Percentiles rank a stretch among this genome's conserved stretches.
These are phyloP conservation scores for Schoenoplectus tabernaemontani DNA, from an alignment of 202 grass and related monocot species.

Conservation along the genomic window DNA sequence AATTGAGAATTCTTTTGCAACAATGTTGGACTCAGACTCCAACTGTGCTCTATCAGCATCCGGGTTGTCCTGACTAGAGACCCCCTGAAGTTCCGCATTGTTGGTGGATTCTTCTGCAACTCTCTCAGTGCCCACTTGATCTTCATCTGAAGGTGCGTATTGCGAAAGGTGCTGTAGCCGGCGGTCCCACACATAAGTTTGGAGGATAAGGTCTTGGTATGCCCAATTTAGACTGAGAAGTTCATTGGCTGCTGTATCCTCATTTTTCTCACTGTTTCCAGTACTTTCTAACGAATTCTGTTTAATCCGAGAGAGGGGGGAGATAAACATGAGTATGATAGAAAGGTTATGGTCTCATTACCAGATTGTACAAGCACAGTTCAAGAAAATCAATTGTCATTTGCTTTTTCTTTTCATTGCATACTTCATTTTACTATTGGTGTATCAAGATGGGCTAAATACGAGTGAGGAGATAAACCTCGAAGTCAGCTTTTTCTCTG, in stretches of 20 bases:
- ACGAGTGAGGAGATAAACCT: constrained; percentile 41
- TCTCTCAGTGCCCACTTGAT: constrained; percentile 37
- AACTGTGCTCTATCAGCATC: constrained; percentile 44
- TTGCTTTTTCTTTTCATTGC: neutral
- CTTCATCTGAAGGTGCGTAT: constrained; percentile 29
- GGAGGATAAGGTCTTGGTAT: constrained; percentile 76
- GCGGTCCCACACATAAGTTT: constrained; percentile 78
- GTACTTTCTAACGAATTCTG: constrained; percentile 16
- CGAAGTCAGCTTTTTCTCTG: constrained; percentile 60
- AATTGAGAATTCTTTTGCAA: neutral
- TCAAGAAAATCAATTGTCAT: neutral
- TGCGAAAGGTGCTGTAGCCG: constrained; percentile 64
- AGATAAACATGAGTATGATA: constrained; percentile 24
- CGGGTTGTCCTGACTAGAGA: constrained; percentile 41
- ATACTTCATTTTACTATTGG: neutral
- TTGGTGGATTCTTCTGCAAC: constrained; percentile 18
- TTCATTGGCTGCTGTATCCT: constrained; percentile 34
- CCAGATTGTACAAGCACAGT: neutral
- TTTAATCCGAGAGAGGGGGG: constrained; percentile 24
- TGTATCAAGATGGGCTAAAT: constrained; percentile 12
- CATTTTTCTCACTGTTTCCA: constrained; percentile 13
- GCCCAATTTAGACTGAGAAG: constrained; percentile 73
- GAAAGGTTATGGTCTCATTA: neutral
- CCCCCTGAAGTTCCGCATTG: neutral
- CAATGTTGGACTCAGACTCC: constrained; percentile 9